Evolutionary conservation across 2,329 filamentous ascomycete genomes (phyloP).

Genomic region (Dothistroma pini): DNA sequence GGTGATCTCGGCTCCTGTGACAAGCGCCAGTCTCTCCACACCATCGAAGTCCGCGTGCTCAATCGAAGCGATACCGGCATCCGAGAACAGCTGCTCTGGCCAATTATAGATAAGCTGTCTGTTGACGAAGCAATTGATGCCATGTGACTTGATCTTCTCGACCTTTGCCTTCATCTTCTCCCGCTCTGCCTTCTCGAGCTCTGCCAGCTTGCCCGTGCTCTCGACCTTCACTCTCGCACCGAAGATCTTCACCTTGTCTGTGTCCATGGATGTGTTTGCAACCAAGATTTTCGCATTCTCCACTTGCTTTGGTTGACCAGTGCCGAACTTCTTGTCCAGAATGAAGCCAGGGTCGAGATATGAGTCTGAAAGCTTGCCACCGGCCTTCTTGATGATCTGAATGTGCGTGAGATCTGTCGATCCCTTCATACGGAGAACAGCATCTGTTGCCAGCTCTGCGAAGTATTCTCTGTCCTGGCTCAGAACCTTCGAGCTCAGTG

Average conservation of each 20-base stretch:
- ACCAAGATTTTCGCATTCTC: constrained; percentile 98
- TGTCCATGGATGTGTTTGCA: constrained; percentile 99
- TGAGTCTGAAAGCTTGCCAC: constrained; percentile 94
- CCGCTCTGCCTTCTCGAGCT: constrained; percentile 94
- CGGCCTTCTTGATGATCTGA: constrained; percentile 99
- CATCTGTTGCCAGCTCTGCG: constrained; percentile 81
- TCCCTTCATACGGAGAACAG: constrained; percentile 82
- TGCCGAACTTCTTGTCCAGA: constrained; percentile 97
- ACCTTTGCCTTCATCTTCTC: constrained; percentile 99
- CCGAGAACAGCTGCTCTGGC: constrained; percentile 97
- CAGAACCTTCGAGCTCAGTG: constrained; percentile 94
- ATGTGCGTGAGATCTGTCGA: constrained; percentile 96
- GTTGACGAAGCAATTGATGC: constrained; percentile 99
- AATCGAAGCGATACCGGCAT: constrained; percentile 96
- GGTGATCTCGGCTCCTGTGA: constrained; percentile 95
- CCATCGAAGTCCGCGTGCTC: constrained; percentile 99
- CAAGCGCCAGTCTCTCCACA: constrained; percentile 88
- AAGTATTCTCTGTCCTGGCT: constrained; percentile 93
- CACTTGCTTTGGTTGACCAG: constrained; percentile 95
- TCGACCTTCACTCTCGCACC: constrained; percentile 95
- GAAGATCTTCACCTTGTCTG: constrained; percentile 99
- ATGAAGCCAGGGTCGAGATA: constrained; percentile 99
- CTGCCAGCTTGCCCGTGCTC: constrained; percentile 94
- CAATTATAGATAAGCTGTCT: constrained; percentile 99
- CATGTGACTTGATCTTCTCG: constrained; percentile 96